These are phyloP conservation scores for Bipolaris sorokiniana DNA, from an alignment of 2,329 filamentous ascomycete genomes.

Conservation along the genomic window DNA sequence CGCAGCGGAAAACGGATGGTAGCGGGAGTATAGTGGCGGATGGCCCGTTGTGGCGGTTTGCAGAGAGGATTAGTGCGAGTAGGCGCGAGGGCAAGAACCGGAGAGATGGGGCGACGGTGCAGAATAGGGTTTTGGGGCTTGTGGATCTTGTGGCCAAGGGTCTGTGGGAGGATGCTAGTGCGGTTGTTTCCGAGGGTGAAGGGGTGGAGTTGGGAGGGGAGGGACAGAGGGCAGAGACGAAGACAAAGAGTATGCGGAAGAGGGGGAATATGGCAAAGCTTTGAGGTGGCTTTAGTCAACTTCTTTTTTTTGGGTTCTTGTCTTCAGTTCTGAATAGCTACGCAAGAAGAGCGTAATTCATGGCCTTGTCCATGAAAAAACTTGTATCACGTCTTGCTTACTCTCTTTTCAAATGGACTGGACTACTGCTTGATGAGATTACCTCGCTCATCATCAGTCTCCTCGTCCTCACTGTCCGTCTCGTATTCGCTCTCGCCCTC, in stretches of 20 bases:
- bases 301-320: background rate
- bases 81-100: slow-evolving; percentile 94
- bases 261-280: slow-evolving; percentile 43
- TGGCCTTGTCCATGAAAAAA: too few species aligned
- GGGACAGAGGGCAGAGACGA: slow-evolving; percentile 16
- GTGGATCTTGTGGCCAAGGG: slow-evolving; percentile 74
- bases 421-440: slow-evolving; percentile 43
- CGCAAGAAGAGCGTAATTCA: too few species aligned
- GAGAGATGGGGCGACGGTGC: slow-evolving; percentile 89
- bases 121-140: slow-evolving; percentile 77
- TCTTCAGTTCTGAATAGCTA: background rate
- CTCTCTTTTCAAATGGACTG: background rate
- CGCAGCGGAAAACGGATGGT: slow-evolving; percentile 65
- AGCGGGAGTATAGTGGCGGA: slow-evolving; percentile 64
- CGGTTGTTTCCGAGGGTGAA: slow-evolving; percentile 20
- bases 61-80: slow-evolving; percentile 81
- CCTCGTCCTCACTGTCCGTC: slow-evolving; percentile 7
- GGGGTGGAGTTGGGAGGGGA: background rate
- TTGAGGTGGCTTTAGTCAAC: slow-evolving; percentile 13
- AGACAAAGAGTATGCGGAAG: slow-evolving; percentile 41
- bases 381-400: too few species aligned
- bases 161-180: slow-evolving; percentile 63
- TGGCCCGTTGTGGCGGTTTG: slow-evolving; percentile 89
- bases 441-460: slow-evolving; percentile 22
- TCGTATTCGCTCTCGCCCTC: slow-evolving; percentile 40